Percentiles rank a stretch among this genome's conserved stretches.
Evolutionary conservation across 352 stramenopile species (phyloP).

Genomic region (Globisporangium emineosum): DNA sequence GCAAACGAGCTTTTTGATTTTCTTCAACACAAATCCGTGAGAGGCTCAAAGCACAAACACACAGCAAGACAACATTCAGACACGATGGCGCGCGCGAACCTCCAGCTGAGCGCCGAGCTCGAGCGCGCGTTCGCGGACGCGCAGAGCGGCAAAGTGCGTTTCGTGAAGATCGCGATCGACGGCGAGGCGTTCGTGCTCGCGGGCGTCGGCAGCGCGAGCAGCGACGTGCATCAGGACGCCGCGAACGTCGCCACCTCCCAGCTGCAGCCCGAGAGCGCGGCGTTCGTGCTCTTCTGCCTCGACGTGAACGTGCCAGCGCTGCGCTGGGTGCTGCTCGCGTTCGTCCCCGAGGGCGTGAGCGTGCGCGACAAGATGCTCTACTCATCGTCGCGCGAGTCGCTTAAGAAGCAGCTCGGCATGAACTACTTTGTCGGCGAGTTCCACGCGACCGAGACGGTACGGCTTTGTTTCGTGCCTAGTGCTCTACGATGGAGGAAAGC

Average conservation of each 20-base stretch:
- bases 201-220: constrained; percentile 31
- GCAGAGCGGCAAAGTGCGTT: constrained; percentile 65
- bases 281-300: constrained; percentile 77
- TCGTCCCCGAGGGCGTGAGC: constrained; percentile 70
- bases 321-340: constrained; percentile 78
- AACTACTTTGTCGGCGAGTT: constrained; percentile 91
- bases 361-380: constrained; percentile 92
- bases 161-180: constrained; percentile 63
- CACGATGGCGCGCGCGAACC: constrained; percentile 61
- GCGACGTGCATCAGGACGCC: constrained; percentile 44
- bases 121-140: constrained; percentile 68
- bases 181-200: constrained; percentile 62
- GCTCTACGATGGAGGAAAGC: not conserved
- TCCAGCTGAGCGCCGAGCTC: constrained; percentile 59
- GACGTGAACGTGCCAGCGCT: constrained; percentile 66
- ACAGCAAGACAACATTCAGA: not conserved
- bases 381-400: constrained; percentile 86
- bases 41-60: not conserved
- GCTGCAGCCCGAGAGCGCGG: constrained; percentile 39
- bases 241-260: constrained; percentile 25
- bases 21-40: constrained; percentile 1
- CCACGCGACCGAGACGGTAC: constrained; percentile 76
- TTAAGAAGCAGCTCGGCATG: constrained; percentile 89
- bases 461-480: not conserved
- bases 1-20: not conserved